Conservation (phyloP, 2,329 filamentous ascomycete genomes). For the Trichophyton schoenleinii region DNA sequence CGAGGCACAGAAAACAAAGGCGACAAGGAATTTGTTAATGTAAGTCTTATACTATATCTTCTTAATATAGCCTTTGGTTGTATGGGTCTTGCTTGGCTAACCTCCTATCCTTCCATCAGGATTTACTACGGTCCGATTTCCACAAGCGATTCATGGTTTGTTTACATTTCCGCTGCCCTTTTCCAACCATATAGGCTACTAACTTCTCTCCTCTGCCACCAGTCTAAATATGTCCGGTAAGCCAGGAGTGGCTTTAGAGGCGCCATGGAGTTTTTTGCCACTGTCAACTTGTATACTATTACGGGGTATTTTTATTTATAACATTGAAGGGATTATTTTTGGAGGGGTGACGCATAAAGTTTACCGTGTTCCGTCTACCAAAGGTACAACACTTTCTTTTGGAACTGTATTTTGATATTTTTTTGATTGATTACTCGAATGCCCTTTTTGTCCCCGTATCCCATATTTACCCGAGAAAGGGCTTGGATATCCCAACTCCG, state of each 20-base stretch:
- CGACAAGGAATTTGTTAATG: constrained; percentile 95
- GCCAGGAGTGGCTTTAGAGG: background rate
- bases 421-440: background rate
- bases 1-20: constrained; percentile 84
- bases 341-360: background rate
- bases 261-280: constrained; percentile 1
- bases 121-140: constrained; percentile 87
- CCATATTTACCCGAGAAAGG: background rate
- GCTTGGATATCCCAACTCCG: background rate
- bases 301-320: background rate
- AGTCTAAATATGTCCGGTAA: constrained; percentile 14
- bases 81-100: constrained; percentile 6
- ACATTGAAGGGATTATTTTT: background rate
- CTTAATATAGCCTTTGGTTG: background rate
- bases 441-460: background rate
- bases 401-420: background rate
- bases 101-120: constrained; percentile 37
- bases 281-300: background rate
- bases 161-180: background rate
- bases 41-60: constrained; percentile 24
- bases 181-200: background rate
- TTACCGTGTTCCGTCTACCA: background rate
- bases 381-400: background rate
- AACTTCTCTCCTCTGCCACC: background rate
- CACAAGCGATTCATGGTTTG: constrained; percentile 83